These are phyloP conservation scores for Pyrus bretschneideri DNA, from an alignment of 306 rosid species.

Conservation along the genomic window DNA sequence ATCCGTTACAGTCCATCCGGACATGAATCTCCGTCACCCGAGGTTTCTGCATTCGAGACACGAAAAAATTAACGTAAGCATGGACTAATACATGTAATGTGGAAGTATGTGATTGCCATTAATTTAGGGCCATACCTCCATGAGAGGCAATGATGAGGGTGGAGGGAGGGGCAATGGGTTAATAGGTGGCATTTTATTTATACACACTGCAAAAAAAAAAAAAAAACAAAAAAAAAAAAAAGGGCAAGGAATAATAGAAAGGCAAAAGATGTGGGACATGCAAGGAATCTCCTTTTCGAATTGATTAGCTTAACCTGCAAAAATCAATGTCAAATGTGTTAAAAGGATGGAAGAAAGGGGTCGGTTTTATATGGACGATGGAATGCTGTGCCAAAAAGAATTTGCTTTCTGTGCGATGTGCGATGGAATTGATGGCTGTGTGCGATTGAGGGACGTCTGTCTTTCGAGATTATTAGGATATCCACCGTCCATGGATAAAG, in stretches of 20 bases:
- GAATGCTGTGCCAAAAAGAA: conserved; percentile 23
- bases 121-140: conserved; percentile 50
- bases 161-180: conserved; percentile 26
- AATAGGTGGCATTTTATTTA: conserved; percentile 35
- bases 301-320: conserved; percentile 16
- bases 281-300: conserved; percentile 41
- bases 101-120: background rate
- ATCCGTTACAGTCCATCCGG: conserved; percentile 92
- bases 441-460: background rate
- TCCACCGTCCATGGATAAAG: conserved; percentile 35
- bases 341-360: conserved; percentile 10
- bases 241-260: conserved; percentile 53
- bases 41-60: conserved; percentile 49
- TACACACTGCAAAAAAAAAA: background rate
- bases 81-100: background rate
- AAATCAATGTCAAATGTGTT: conserved; percentile 20
- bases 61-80: background rate
- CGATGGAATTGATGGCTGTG: conserved; percentile 12
- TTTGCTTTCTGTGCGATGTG: conserved; percentile 15
- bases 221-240: no score
- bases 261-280: conserved; percentile 53
- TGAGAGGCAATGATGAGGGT: conserved; percentile 24
- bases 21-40: conserved; percentile 68
- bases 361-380: conserved; percentile 12
- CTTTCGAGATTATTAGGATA: conserved; percentile 23